Percentiles rank a stretch among this genome's conserved stretches.
phyloP scores from a whole-genome alignment of 768 basidiomycete genomes.

The Podaxis rugospora region DNA sequence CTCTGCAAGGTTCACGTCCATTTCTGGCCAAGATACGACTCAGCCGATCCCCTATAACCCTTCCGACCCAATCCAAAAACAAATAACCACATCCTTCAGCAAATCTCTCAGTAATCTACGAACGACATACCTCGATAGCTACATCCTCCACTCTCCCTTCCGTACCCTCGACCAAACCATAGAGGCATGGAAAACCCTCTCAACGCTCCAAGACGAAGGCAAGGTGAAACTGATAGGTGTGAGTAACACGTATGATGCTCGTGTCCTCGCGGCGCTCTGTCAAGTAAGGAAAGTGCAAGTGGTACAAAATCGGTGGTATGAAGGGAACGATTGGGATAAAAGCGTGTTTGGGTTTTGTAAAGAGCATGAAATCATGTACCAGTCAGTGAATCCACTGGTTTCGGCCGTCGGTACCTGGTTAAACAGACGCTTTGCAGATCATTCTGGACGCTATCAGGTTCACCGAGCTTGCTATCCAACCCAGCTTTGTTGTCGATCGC shows the following conservation, averaged over 20 bases:
- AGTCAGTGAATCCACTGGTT: conserved; percentile 35
- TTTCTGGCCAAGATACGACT: conserved; percentile 65
- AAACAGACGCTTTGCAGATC: conserved; percentile 44
- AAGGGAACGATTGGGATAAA: conserved; percentile 73
- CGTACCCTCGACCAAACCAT: conserved; percentile 53
- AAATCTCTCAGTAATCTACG: conserved; percentile 65
- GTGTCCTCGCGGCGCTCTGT: conserved; percentile 47
- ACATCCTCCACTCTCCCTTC: conserved; percentile 76
- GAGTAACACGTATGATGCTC: conserved; percentile 72
- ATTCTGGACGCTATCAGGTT: conserved; percentile 86
- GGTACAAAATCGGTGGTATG: conserved; percentile 85
- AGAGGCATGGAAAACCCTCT: conserved; percentile 65
- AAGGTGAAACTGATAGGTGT: conserved; percentile 64
- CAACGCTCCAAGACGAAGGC: conserved; percentile 59
- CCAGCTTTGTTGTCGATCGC: conserved; percentile 42
- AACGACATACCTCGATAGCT: conserved; percentile 73
- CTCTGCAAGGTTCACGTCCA: conserved; percentile 59
- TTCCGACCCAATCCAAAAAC: conserved; percentile 42
- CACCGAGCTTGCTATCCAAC: conserved; percentile 55
- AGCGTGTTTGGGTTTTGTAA: conserved; percentile 62
- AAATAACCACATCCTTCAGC: conserved; percentile 58
- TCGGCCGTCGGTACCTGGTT: not conserved
- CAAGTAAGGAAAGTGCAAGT: conserved; percentile 58
- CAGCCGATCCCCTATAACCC: conserved; percentile 76
- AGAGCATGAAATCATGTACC: conserved; percentile 62